Percentiles rank a stretch among this genome's conserved stretches.
Conservation (phyloP, 2,329 filamentous ascomycete species). For the Fusarium scirpi region DNA sequence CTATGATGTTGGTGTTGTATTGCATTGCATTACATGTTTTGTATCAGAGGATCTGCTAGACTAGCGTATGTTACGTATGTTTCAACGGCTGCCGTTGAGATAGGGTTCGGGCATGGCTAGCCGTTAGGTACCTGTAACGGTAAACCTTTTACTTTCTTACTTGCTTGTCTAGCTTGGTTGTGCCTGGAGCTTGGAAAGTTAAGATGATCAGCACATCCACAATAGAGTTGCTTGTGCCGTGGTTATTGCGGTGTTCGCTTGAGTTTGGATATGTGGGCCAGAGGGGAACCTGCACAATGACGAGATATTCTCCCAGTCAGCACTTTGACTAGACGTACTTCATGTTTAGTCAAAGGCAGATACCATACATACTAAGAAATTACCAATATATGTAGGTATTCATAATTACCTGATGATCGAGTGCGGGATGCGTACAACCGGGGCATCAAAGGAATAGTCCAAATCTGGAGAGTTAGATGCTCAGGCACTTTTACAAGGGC, state of each 20-base stretch:
- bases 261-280: background rate
- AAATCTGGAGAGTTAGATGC: too few relatives aligned
- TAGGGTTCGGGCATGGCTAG: constrained; percentile 9
- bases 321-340: background rate
- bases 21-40: constrained; percentile 1
- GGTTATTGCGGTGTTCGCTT: background rate
- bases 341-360: background rate
- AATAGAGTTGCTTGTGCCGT: background rate
- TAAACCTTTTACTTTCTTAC: background rate
- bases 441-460: too few relatives aligned
- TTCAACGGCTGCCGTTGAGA: constrained; percentile 1
- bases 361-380: too few relatives aligned
- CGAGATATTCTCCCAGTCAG: background rate
- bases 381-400: too few relatives aligned
- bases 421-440: too few relatives aligned
- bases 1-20: constrained; percentile 5
- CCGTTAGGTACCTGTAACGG: background rate
- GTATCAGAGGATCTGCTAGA: constrained; percentile 2
- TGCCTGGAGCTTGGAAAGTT: background rate
- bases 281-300: background rate
- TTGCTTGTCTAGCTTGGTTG: background rate
- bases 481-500: too few relatives aligned
- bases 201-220: background rate
- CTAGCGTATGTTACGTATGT: constrained; percentile 5
- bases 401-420: too few relatives aligned